Conservation (phyloP, 371 early-diverging fungal genomes). For the Mucor indicus region DNA sequence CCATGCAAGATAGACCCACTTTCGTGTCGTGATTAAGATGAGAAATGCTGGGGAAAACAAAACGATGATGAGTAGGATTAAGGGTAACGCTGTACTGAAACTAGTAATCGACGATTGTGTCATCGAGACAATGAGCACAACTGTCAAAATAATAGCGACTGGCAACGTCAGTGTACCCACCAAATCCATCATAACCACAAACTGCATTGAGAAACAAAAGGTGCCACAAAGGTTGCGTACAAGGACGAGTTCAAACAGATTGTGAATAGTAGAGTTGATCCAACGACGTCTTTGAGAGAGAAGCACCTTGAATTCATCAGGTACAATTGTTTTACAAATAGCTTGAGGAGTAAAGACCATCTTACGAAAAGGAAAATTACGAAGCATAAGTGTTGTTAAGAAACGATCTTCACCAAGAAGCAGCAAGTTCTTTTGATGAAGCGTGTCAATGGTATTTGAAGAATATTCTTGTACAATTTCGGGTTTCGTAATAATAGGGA, state of each 20-base stretch:
- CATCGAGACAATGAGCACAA: constrained; percentile 50
- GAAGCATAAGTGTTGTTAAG: constrained; percentile 94
- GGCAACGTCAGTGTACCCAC: constrained; percentile 84
- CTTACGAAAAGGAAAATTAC: constrained; percentile 90
- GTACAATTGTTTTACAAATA: constrained; percentile 83
- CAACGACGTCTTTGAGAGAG: constrained; percentile 89
- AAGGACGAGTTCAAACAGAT: constrained; percentile 80
- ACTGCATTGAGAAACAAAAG: constrained; percentile 92
- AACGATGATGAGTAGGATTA: constrained; percentile 69
- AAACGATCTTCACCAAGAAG: constrained; percentile 96
- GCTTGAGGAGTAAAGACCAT: constrained; percentile 94
- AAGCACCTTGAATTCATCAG: constrained; percentile 79
- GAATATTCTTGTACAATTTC: constrained; percentile 91
- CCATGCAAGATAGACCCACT: constrained; percentile 87
- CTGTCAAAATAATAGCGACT: constrained; percentile 76
- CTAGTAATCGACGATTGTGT: constrained; percentile 45
- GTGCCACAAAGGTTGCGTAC: constrained; percentile 89
- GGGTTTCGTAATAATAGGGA: constrained; percentile 84
- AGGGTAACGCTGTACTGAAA: constrained; percentile 63
- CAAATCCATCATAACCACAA: constrained; percentile 85
- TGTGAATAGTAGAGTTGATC: constrained; percentile 93
- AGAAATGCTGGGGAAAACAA: constrained; percentile 85
- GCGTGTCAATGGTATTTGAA: constrained; percentile 87
- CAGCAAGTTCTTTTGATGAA: constrained; percentile 96
- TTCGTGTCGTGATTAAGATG: constrained; percentile 88